Conservation (phyloP, 2,329 filamentous ascomycete genomes). For the Penicillium capsulatum region DNA sequence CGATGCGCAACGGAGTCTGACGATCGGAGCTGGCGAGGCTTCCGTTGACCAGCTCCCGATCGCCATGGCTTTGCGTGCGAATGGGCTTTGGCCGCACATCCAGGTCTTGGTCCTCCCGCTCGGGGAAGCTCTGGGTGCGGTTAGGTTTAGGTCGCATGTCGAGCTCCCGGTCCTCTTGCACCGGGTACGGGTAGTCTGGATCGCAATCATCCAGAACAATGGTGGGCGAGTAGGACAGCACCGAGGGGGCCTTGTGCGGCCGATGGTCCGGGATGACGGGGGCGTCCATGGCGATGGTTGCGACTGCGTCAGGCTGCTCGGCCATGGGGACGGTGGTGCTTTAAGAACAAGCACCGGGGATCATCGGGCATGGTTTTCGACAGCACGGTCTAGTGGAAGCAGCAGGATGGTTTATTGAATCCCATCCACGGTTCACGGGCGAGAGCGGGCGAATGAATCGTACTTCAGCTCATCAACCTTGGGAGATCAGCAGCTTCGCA, state of each 20-base stretch:
- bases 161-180: background rate
- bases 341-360: conserved; percentile 2
- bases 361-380: conserved; percentile 1
- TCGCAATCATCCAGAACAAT: conserved; percentile 13
- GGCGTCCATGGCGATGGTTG: conserved; percentile 11
- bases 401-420: conserved; percentile 6
- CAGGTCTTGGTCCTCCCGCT: conserved; percentile 2
- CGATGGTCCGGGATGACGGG: conserved; percentile 18
- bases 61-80: background rate
- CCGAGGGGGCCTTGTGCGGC: conserved; percentile 10
- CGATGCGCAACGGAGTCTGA: background rate
- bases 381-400: background rate
- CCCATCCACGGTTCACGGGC: conserved; percentile 7
- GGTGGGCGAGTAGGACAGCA: conserved; percentile 12
- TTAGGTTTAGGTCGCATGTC: conserved; percentile 1
- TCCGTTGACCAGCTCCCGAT: background rate
- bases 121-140: background rate
- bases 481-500: conserved; percentile 8
- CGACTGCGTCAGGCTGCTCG: background rate
- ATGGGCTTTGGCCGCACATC: background rate
- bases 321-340: background rate
- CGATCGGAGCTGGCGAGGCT: background rate
- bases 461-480: conserved; percentile 3
- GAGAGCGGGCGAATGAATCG: conserved; percentile 9
- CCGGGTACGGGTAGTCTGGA: conserved; percentile 1